phyloP scores from a whole-genome alignment of 2,329 filamentous ascomycete species.

The Pleomassaria siparia region DNA sequence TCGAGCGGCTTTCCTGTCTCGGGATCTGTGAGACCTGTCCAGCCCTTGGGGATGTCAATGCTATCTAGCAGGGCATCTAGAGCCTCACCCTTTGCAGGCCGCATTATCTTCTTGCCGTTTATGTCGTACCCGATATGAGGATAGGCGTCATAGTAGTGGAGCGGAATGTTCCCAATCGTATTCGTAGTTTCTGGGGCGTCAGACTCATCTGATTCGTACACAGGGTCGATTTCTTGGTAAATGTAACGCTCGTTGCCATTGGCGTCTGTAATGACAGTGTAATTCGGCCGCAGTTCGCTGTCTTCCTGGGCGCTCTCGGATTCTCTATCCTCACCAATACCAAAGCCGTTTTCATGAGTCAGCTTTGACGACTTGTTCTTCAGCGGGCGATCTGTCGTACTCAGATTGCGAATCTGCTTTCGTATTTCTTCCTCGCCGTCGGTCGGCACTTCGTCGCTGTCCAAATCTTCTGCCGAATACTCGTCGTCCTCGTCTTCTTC shows the following conservation, averaged over 20 bases:
- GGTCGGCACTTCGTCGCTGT: conserved; percentile 44
- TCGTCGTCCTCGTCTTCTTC: conserved; percentile 37
- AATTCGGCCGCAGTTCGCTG: conserved; percentile 49
- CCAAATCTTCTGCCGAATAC: conserved; percentile 42
- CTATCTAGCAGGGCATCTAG: conserved; percentile 91
- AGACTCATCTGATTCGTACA: conserved; percentile 94
- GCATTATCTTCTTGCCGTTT: conserved; percentile 97
- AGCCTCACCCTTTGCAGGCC: conserved; percentile 89
- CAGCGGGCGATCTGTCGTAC: conserved; percentile 33
- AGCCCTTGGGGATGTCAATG: conserved; percentile 95
- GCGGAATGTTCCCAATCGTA: conserved; percentile 91
- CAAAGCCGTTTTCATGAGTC: conserved; percentile 19
- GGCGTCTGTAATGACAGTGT: conserved; percentile 72
- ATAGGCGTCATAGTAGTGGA: conserved; percentile 95
- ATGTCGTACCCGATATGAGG: conserved; percentile 99
- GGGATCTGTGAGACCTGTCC: conserved; percentile 94
- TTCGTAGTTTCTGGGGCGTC: conserved; percentile 79
- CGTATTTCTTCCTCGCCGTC: conserved; percentile 47
- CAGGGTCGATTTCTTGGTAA: conserved; percentile 89
- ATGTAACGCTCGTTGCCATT: conserved; percentile 89
- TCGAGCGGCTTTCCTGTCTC: conserved; percentile 90
- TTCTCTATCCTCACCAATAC: conserved; percentile 22
- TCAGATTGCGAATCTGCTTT: conserved; percentile 47
- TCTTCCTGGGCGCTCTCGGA: conserved; percentile 31
- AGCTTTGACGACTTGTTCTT: conserved; percentile 18